These are phyloP conservation scores for Erythrobasidium hasegawianum DNA, from an alignment of 1,284 basidiomycete species.

Conservation along the genomic window DNA sequence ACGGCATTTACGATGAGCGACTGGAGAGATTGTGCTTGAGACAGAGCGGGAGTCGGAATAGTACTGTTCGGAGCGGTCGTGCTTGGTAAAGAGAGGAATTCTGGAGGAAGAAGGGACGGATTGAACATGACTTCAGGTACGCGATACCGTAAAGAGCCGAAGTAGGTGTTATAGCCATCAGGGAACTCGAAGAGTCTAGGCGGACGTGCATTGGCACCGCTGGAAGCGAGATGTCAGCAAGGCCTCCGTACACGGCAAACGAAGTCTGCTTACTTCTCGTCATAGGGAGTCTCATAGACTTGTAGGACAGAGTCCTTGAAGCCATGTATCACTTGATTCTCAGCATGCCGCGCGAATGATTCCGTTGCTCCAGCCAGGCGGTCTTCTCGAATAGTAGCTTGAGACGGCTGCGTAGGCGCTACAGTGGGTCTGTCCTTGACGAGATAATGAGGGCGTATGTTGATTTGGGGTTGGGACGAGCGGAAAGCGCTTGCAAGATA, in stretches of 20 bases:
- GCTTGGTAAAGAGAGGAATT: conserved; percentile 55
- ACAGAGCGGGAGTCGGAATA: conserved; percentile 57
- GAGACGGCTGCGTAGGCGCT: conserved; percentile 33
- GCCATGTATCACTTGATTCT: conserved; percentile 80
- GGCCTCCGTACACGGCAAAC: conserved; percentile 41
- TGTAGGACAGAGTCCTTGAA: conserved; percentile 87
- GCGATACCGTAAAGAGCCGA: conserved; percentile 73
- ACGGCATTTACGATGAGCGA: conserved; percentile 74
- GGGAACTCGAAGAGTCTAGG: conserved; percentile 80
- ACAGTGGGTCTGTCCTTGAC: conserved; percentile 61
- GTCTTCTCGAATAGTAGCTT: conserved; percentile 7
- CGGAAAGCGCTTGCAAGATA: conserved; percentile 46
- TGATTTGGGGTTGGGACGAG: conserved; percentile 40
- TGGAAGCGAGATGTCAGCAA: neutral
- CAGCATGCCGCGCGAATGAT: conserved; percentile 77
- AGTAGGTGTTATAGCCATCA: conserved; percentile 82
- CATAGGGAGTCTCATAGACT: conserved; percentile 79
- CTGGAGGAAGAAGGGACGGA: conserved; percentile 60
- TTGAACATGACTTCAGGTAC: conserved; percentile 88
- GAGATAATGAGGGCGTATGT: conserved; percentile 74
- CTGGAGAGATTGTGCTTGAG: conserved; percentile 62
- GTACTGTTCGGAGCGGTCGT: conserved; percentile 41
- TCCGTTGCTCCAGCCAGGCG: conserved; percentile 59
- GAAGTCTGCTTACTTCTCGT: conserved; percentile 64
- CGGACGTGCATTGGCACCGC: conserved; percentile 52